These are phyloP conservation scores for Ganoderma resinaceum DNA, from an alignment of 1,284 basidiomycete species.

Conservation along the genomic window DNA sequence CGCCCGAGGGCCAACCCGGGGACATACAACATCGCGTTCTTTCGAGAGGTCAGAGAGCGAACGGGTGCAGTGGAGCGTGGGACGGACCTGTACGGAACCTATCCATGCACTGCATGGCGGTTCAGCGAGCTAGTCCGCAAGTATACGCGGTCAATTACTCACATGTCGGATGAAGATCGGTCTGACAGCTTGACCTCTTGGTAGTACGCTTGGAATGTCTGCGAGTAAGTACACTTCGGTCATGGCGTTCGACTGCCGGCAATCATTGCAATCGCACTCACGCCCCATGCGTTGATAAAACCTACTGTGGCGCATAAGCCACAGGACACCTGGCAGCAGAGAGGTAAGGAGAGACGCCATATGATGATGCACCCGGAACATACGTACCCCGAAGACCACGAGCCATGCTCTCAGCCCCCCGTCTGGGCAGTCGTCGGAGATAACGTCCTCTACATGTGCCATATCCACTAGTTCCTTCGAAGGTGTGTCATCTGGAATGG, in stretches of 20 bases:
- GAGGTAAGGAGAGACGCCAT: not conserved
- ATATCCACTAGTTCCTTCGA: not conserved
- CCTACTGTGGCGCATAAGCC: not conserved
- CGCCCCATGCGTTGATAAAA: not conserved
- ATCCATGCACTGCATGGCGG: not conserved
- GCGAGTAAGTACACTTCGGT: not conserved
- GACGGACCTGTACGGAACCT: not conserved
- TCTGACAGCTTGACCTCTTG: not conserved
- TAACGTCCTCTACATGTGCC: not conserved
- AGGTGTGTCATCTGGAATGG: not conserved
- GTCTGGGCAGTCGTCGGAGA: not conserved
- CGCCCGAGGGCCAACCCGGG: not conserved
- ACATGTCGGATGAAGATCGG: constrained; percentile 1
- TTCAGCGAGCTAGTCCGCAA: not conserved
- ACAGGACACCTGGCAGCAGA: not conserved
- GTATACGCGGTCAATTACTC: not conserved
- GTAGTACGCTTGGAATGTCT: constrained; percentile 4
- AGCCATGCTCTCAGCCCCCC: not conserved
- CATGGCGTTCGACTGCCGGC: not conserved
- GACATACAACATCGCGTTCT: not conserved
- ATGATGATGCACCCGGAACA: not conserved
- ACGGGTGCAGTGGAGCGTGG: not conserved
- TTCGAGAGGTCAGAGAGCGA: not conserved
- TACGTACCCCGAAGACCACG: not conserved
- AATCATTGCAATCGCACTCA: not conserved